A percentile compares a stretch with the other conserved stretches of the same genome.
Evolutionary conservation across 2,329 filamentous ascomycete species (phyloP).

Genomic region (Exophiala sp.): DNA sequence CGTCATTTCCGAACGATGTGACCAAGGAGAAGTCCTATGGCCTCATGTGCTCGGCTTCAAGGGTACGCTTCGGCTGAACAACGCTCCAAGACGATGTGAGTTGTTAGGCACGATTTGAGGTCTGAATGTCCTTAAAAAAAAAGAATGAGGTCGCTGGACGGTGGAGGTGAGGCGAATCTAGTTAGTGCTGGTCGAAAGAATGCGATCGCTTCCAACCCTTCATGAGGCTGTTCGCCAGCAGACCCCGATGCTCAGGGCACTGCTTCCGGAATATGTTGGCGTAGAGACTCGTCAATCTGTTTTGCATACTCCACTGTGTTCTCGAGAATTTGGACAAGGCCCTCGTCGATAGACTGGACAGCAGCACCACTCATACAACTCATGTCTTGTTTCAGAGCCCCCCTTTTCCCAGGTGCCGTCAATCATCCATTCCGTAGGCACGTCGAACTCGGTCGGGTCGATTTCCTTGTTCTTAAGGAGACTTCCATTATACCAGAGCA

Average conservation of each 20-base stretch:
- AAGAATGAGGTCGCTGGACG: too few relatives aligned
- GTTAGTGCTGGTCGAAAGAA: too few relatives aligned
- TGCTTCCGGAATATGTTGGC: constrained; percentile 3
- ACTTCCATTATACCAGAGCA: constrained; percentile 44
- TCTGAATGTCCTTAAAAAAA: too few relatives aligned
- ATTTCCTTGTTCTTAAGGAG: constrained; percentile 39
- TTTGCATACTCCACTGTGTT: constrained; percentile 3
- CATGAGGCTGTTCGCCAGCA: too few relatives aligned
- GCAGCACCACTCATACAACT: constrained; percentile 14
- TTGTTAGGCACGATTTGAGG: too few relatives aligned
- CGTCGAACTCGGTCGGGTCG: constrained; percentile 32
- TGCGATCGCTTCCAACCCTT: too few relatives aligned
- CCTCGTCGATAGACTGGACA: constrained; percentile 4
- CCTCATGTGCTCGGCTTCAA: too few relatives aligned
- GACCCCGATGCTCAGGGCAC: constrained; percentile 1
- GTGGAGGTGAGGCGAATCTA: not conserved
- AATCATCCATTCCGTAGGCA: constrained; percentile 40
- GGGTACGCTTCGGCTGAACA: too few relatives aligned
- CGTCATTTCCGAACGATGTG: too few relatives aligned
- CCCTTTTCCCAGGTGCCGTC: constrained; percentile 31
- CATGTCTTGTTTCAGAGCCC: constrained; percentile 10
- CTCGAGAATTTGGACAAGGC: constrained; percentile 2
- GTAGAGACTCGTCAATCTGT: constrained; percentile 4
- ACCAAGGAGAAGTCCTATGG: too few relatives aligned
- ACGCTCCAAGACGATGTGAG: too few relatives aligned